These are phyloP conservation scores for Huntiella bhutanensis DNA, from an alignment of 2,329 filamentous ascomycete genomes.

Conservation along the genomic window DNA sequence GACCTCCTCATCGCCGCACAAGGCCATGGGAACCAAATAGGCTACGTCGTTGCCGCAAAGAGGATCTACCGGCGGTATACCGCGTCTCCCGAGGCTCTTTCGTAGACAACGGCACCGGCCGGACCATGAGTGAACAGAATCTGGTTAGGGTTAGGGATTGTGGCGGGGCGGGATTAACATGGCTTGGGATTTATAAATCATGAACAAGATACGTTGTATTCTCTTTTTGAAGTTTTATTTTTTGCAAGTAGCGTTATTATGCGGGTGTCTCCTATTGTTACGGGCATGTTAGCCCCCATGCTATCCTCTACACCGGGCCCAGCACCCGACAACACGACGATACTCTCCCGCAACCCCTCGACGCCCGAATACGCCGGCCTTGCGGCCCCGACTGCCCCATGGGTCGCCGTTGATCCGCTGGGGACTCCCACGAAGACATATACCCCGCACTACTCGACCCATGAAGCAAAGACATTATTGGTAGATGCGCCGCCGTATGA, in stretches of 20 bases:
- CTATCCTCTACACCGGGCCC: too few species aligned
- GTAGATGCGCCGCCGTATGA: conserved; percentile 26
- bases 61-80: neutral
- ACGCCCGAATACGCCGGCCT: conserved; percentile 9
- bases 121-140: neutral
- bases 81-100: too few species aligned
- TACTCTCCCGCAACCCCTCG: neutral
- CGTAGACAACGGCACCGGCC: too few species aligned
- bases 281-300: too few species aligned
- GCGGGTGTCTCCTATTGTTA: too few species aligned
- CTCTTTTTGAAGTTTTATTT: too few species aligned
- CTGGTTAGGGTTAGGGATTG: too few species aligned
- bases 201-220: too few species aligned
- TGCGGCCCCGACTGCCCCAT: conserved; percentile 24
- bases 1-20: conserved; percentile 51
- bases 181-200: too few species aligned
- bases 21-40: conserved; percentile 42
- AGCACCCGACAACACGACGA: too few species aligned
- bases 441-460: conserved; percentile 29
- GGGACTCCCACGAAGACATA: conserved; percentile 26
- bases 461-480: conserved; percentile 24
- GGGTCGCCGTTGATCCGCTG: conserved; percentile 32
- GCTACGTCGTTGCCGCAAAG: conserved; percentile 41
- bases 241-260: too few species aligned
- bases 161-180: too few species aligned